Base-by-base conservation (phyloP, 2,329 filamentous ascomycete genomes). In the Aciculosporium take region DNA sequence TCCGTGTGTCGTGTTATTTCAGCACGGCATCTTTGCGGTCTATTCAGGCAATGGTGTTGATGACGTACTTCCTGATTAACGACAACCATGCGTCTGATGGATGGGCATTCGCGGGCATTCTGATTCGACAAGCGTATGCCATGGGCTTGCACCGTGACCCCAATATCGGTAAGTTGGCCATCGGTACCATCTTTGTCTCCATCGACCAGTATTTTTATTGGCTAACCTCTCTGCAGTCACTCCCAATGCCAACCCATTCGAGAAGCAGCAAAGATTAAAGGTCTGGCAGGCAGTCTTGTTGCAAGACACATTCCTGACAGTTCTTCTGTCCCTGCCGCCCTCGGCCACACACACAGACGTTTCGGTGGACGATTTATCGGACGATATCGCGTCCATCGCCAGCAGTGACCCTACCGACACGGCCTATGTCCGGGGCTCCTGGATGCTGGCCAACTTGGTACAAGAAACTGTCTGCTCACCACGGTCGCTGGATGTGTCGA, bases 61-160 rank as follows among this genome's bases (percentile, higher is more conserved):
- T 87, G 45, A 79, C 78, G 0, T 88, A 88, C 54, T 89, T 89
- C 51, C 66, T 89, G 28, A 87, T 88, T 64, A 89, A 89, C 52
- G 83, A 89, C 57, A 87, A 87, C 51, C 83, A 88, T 51, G 82
- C 82, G 4, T 84, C 80, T 0, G 84, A 89, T 55, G 84, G 83
- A 1, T 89, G 83, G 78, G 79, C 82, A 0, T 89, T 87, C 65
- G 81, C 80, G 0, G 84, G 84, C 5, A 79, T 89, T 21, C 59
- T 86, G 18, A 78, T 85, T 48, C 71, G 83, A 21, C 84, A 89
- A 58, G 76, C 83, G 0, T 88, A 87, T 51, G 84, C 84, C 20
- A 83, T 89, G 78, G 81, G 84, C 0, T 59, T 89, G 10, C 82
- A 89, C 55, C 76, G 84, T 13, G 82, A 88, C 52, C 84, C 84